Evolutionary conservation across 495 filamentous ascomycete genomes (phyloP).

Genomic region (Jackrogersella multiformis): DNA sequence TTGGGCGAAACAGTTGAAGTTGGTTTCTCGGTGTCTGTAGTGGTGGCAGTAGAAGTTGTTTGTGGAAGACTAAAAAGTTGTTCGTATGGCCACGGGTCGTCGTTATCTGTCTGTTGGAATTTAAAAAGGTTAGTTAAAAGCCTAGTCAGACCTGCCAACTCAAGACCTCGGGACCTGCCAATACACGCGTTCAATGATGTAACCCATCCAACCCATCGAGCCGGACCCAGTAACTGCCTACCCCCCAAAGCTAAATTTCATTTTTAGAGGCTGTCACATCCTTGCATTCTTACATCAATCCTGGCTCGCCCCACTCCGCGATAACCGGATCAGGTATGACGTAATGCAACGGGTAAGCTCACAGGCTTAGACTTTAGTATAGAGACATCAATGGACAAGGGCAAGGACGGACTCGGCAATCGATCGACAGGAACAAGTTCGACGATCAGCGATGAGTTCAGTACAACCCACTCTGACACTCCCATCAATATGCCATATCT

Average conservation of each 20-base stretch:
- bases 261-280: no score
- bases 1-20: no score
- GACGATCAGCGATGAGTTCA: neutral
- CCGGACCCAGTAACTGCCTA: no score
- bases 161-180: slow-evolving; percentile 17
- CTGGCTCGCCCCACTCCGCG: slow-evolving; percentile 2
- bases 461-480: neutral
- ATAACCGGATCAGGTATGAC: slow-evolving; percentile 14
- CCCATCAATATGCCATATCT: no score
- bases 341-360: slow-evolving; percentile 26
- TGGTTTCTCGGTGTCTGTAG: no score
- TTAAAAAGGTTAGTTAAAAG: slow-evolving; percentile 8
- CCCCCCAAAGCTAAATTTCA: no score
- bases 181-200: slow-evolving; percentile 36
- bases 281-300: slow-evolving; percentile 16
- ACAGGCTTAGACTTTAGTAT: slow-evolving; percentile 5
- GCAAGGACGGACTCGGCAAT: slow-evolving; percentile 14
- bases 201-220: slow-evolving; percentile 6
- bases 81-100: no score
- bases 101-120: neutral
- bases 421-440: slow-evolving; percentile 32
- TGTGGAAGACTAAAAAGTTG: no score
- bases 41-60: no score
- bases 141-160: neutral
- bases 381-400: no score